Evolutionary conservation across 495 filamentous ascomycete genomes (phyloP), one percentile per base, ranked within the genome.

Genomic region (Lasiosphaeria hispida): DNA sequence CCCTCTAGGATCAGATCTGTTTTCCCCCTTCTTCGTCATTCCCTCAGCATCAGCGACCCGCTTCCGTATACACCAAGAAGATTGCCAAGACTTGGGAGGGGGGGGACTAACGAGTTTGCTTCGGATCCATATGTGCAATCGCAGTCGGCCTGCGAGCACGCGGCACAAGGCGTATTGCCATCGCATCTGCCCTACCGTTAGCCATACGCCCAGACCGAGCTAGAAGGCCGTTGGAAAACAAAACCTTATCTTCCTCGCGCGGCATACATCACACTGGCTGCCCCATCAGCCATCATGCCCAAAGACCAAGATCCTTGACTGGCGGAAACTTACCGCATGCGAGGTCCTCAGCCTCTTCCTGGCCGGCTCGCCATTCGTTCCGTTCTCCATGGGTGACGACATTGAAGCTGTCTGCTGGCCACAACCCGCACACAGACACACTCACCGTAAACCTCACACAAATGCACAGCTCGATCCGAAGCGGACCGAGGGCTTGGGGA

Each of bases 1-100:
- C 65, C 66, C 34, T 73, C 69, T 1, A 73, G 63, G 30, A 73
- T 73, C 6, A 69, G 55, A 38, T 73, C 71, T 40, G 69, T 73
- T 42, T 73, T 73, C 1, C 69, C 68, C 54, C 69, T 63, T 35
- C 59, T 67, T 19, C 42, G 53, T 18, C 42, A 10, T 38, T 10
- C 34, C 17, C 48, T 57, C 23, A 58, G 58, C 1, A 19, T 19
- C 36, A 15, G 35, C 39, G 7, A 7, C 17, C n/a, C 4, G 14
- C 8, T 13, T 34, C 5, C 7, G 9, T 18, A 30, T 18, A 30
- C 7, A 14, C 7, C 11, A 13, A 17, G n/a, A 37, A 30, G 23
- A 5, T 5, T 30, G 23, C 23, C 23, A 30, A 30, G 23, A 30
- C 23, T 30, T 30, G 23, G 7, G 30, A 44, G 39, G 30, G 51